These are phyloP conservation scores for Rhodotorula sp. DNA, from an alignment of 1,284 basidiomycete genomes.

Conservation along the genomic window DNA sequence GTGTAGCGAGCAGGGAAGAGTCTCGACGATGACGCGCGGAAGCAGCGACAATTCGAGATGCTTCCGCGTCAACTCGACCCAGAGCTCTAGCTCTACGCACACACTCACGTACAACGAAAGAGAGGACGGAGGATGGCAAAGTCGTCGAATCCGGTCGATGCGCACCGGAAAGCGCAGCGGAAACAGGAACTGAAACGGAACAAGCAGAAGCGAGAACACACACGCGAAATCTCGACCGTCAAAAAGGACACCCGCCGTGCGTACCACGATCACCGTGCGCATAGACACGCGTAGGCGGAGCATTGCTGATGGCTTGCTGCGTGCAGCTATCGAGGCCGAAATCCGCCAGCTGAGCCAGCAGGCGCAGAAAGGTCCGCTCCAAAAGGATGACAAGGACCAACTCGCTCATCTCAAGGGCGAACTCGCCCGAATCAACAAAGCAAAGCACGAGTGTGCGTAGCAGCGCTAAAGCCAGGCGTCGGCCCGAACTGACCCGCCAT, in stretches of 20 bases:
- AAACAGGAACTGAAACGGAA: conserved; percentile 47
- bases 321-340: conserved; percentile 39
- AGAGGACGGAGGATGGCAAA: conserved; percentile 33
- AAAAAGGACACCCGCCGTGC: conserved; percentile 40
- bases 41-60: too few relatives aligned
- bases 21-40: too few relatives aligned
- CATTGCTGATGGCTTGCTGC: not conserved
- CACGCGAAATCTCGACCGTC: conserved; percentile 41
- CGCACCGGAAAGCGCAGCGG: conserved; percentile 48
- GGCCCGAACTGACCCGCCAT: not conserved
- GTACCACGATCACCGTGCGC: not conserved
- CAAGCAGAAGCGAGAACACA: conserved; percentile 44
- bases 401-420: conserved; percentile 70
- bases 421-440: conserved; percentile 70
- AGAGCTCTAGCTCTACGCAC: not conserved
- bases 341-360: conserved; percentile 31
- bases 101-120: not conserved
- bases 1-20: too few relatives aligned
- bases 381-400: conserved; percentile 50
- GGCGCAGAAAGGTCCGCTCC: conserved; percentile 28
- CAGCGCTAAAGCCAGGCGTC: not conserved
- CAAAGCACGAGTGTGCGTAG: conserved; percentile 69
- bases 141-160: conserved; percentile 47
- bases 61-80: too few relatives aligned
- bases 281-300: not conserved